These are phyloP conservation scores for Blastobotrys raffinosifermentans DNA, from an alignment of 1,139 yeast species.

Conservation along the genomic window DNA sequence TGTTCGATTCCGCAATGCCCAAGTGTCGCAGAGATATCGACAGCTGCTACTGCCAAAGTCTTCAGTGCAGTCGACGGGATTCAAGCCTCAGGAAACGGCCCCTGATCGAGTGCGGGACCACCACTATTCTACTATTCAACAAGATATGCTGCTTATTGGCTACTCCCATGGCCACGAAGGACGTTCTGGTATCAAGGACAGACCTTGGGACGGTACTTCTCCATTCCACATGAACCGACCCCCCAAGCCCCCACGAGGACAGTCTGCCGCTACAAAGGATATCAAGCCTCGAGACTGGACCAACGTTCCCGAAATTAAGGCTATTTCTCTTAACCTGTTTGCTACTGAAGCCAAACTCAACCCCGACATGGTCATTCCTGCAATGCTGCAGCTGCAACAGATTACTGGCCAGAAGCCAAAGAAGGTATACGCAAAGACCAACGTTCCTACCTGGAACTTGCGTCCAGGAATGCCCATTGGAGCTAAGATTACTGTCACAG, in stretches of 20 bases:
- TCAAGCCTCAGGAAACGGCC: constrained; percentile 60
- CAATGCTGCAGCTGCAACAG: constrained; percentile 79
- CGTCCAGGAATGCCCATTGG: constrained; percentile 92
- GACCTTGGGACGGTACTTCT: constrained; percentile 84
- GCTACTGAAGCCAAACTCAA: constrained; percentile 70
- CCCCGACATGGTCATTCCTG: constrained; percentile 69
- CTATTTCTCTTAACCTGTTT: constrained; percentile 68
- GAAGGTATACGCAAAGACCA: constrained; percentile 65
- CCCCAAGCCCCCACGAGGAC: constrained; percentile 39
- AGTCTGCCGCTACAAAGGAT: constrained; percentile 57
- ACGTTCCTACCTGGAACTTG: constrained; percentile 81
- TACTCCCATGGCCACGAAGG: constrained; percentile 59
- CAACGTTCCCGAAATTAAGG: constrained; percentile 66
- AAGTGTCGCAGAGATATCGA: constrained; percentile 52
- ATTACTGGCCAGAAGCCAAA: constrained; percentile 86
- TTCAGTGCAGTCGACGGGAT: constrained; percentile 51
- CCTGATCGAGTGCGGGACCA: constrained; percentile 81
- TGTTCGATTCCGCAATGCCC: constrained; percentile 65
- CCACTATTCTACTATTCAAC: constrained; percentile 62
- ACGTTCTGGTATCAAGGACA: constrained; percentile 58
- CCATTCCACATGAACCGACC: constrained; percentile 83
- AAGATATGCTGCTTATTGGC: constrained; percentile 72
- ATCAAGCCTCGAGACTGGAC: constrained; percentile 56
- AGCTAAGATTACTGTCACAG: constrained; percentile 72
- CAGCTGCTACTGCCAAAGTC: constrained; percentile 58